Base-by-base conservation (phyloP, 2,329 filamentous ascomycete species). In the Aspergillus oerlinghausenensis region DNA sequence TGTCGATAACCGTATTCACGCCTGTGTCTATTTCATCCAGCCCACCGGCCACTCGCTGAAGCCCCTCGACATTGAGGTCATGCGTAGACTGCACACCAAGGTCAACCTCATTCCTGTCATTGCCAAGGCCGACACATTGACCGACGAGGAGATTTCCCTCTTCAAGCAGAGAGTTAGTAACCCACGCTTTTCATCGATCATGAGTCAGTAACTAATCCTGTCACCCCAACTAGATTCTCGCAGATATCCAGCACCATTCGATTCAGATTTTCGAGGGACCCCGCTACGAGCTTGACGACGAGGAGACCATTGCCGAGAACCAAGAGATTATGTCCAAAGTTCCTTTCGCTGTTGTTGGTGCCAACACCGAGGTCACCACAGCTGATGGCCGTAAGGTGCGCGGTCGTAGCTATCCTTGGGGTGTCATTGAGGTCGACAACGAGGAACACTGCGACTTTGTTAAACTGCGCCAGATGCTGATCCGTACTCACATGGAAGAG, bases 271-370 rank as follows among this genome's bases (percentile, higher is more conserved):
- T 99, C 75, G 94, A 99, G 78, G 94, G 94, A 7, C 94, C 94
- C 64, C 90, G 93, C 66, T 99, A 99, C 78, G 94, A 99, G 80
- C 88, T 97, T 62, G 94, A 99, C 72, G 94, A 99, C 66, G 94
- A 99, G 79, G 94, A 99, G 84, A 99, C 94, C 40, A 97, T 99
- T 75, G 94, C 94, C 26, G 94, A 99, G 84, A 99, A 99, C 84
- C 94, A 96, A 77, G 94, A 99, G 82, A 99, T 99, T 77, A 94
- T 99, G 92, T 97, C 93, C 75, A 97, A 97, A 85, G 93, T 99
- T 58, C 94, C 94, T 43, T 99, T 99, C 70, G 94, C 94, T 53
- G 92, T 99, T 66, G 94, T 99, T 62, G 94, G 94, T 80, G 93
- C 94, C 67, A 97, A 96, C 76, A 87, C 90, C 67, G 94, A 99